Conservation (phyloP, 768 basidiomycete genomes). For the Trametes punicea region DNA sequence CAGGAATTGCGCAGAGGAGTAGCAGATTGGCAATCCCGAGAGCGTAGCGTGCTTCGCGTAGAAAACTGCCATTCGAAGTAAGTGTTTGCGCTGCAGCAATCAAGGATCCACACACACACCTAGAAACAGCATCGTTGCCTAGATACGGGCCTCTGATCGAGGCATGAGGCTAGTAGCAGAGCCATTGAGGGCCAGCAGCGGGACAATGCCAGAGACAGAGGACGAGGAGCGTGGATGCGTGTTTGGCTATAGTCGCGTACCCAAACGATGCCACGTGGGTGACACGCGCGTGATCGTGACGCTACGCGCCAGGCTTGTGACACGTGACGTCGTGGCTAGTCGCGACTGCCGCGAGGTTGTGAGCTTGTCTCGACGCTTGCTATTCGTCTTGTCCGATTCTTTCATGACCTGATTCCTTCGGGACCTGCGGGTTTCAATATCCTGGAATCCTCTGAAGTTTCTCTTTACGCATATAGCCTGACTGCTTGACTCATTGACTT, state of each 20-base stretch:
- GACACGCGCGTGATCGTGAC: background rate
- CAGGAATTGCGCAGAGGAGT: slow-evolving; percentile 1
- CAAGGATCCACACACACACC: background rate
- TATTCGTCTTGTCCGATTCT: background rate
- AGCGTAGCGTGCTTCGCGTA: background rate
- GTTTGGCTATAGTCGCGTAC: background rate
- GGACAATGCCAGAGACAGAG: background rate
- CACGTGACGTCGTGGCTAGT: background rate
- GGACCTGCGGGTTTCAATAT: too few species aligned
- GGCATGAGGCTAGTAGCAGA: background rate
- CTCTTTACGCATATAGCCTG: too few species aligned
- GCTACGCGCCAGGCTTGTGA: background rate
- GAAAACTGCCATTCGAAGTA: slow-evolving; percentile 6
- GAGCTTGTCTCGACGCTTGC: background rate
- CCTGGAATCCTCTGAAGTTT: too few species aligned
- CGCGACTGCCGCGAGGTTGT: background rate
- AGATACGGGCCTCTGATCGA: background rate
- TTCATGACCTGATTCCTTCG: too few species aligned
- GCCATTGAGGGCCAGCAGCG: background rate
- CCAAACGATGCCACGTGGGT: background rate
- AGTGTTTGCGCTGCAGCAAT: slow-evolving; percentile 1
- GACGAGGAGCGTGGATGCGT: background rate
- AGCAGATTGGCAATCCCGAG: slow-evolving; percentile 10
- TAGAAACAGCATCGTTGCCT: background rate
- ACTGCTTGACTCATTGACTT: too few species aligned